Conservation (phyloP, 1,284 basidiomycete genomes). For the Rhodotorula sp. region DNA sequence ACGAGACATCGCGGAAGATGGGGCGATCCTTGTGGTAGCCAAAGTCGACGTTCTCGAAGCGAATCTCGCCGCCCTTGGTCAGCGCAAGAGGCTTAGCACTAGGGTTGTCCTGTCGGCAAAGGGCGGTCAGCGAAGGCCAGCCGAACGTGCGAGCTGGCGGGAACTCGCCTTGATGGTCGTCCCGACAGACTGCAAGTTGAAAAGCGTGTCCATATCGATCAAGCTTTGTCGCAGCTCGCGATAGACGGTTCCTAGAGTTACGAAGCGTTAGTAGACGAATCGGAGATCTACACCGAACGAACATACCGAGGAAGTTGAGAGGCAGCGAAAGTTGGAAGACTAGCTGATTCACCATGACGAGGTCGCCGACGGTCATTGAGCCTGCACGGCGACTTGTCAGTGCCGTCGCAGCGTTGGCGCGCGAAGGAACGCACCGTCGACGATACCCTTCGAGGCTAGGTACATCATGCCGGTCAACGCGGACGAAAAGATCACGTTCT, state of each 20-base stretch:
- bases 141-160: too few relatives aligned
- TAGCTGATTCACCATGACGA: conserved; percentile 99
- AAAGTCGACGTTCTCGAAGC: conserved; percentile 89
- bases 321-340: conserved; percentile 96
- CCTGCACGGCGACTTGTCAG: conserved; percentile 55
- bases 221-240: conserved; percentile 92
- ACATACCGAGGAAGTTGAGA: conserved; percentile 82
- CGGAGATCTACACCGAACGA: accelerated
- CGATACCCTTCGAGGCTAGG: conserved; percentile 87
- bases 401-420: neutral
- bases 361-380: conserved; percentile 95
- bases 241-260: conserved; percentile 67
- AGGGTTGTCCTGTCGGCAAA: conserved; percentile 60
- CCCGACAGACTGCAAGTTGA: conserved; percentile 84
- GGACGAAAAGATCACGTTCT: conserved; percentile 91
- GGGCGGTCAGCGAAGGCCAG: accelerated
- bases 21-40: conserved; percentile 85
- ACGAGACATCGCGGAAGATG: conserved; percentile 85
- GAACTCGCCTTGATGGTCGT: conserved; percentile 63
- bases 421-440: conserved; percentile 54
- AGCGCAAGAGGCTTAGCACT: conserved; percentile 67
- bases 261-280: too few relatives aligned
- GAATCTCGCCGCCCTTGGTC: conserved; percentile 74
- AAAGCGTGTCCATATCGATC: conserved; percentile 94
- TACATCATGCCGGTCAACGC: conserved; percentile 95